A percentile compares a stretch with the other conserved stretches of the same genome.
phyloP scores from a whole-genome alignment of 257 asterid genomes.

The Cinchona pubescens region DNA sequence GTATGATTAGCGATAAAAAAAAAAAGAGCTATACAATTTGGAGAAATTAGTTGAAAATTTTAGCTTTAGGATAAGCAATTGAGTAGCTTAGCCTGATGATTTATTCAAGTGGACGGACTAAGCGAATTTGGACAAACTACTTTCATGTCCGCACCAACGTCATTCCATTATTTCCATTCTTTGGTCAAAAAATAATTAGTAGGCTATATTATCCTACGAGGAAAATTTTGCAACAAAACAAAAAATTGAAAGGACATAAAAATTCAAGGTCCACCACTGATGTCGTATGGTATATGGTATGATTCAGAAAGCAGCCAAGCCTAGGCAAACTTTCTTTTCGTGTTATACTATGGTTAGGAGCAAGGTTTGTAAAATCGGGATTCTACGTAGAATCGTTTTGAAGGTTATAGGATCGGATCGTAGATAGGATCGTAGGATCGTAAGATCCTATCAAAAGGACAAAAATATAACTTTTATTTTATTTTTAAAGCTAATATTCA shows the following conservation, averaged over 20 bases:
- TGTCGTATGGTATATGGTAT: too few relatives aligned
- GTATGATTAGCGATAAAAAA: not conserved
- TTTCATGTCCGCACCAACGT: conserved; percentile 10
- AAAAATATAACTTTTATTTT: too few relatives aligned
- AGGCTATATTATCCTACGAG: conserved; percentile 11
- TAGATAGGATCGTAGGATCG: too few relatives aligned
- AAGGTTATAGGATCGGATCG: too few relatives aligned
- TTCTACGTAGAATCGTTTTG: too few relatives aligned
- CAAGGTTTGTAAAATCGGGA: too few relatives aligned
- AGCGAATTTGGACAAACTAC: not conserved
- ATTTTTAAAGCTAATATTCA: too few relatives aligned
- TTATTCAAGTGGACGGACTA: not conserved
- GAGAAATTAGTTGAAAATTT: not conserved
- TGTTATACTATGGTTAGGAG: not conserved
- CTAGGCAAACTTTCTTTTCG: not conserved
- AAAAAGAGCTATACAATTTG: not conserved
- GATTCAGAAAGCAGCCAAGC: not conserved
- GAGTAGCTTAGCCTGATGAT: not conserved
- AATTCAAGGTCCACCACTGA: not conserved
- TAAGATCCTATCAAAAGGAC: too few relatives aligned
- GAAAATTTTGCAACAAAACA: not conserved
- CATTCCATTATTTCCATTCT: not conserved
- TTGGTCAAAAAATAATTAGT: conserved; percentile 6
- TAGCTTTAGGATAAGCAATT: not conserved
- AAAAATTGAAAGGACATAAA: not conserved